Evolutionary conservation across 352 stramenopile species (phyloP).

Genomic region (Pythium phragmiticola): DNA sequence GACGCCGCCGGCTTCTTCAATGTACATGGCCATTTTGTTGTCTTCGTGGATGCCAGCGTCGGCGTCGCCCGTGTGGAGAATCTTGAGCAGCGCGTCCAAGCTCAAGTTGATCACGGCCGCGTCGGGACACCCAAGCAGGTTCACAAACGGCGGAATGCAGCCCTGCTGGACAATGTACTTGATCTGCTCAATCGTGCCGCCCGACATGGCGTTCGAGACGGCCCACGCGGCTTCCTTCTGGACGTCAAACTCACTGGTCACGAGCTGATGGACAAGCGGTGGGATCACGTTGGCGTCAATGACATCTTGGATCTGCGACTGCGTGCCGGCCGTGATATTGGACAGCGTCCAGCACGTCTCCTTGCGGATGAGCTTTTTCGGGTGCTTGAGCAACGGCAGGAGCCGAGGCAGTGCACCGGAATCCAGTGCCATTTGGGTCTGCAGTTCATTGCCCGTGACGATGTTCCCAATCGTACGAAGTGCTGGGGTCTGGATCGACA

Average conservation of each 20-base stretch:
- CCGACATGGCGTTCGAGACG: constrained; percentile 75
- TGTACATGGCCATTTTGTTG: constrained; percentile 95
- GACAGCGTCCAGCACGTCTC: constrained; percentile 84
- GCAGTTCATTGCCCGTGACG: constrained; percentile 93
- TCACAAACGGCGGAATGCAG: constrained; percentile 96
- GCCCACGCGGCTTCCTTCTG: constrained; percentile 86
- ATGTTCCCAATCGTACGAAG: constrained; percentile 97
- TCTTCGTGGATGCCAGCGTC: constrained; percentile 81
- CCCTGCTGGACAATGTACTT: constrained; percentile 96
- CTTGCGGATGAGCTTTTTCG: constrained; percentile 81
- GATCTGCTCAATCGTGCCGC: constrained; percentile 91
- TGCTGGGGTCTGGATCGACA: constrained; percentile 95
- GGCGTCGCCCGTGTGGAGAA: constrained; percentile 83
- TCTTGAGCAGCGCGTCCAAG: constrained; percentile 97
- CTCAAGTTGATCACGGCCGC: constrained; percentile 96
- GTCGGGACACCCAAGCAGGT: constrained; percentile 92
- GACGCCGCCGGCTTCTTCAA: constrained; percentile 95
- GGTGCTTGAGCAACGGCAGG: constrained; percentile 65
- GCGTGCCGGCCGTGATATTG: constrained; percentile 77
- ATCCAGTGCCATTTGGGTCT: constrained; percentile 75
- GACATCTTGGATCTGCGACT: constrained; percentile 73
- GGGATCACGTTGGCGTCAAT: constrained; percentile 78
- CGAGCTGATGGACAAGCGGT: constrained; percentile 58
- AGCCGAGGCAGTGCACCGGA: constrained; percentile 48
- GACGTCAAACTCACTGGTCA: constrained; percentile 71